These are phyloP conservation scores for Sphaceloma murrayae DNA, from an alignment of 2,329 filamentous ascomycete genomes.

Conservation along the genomic window DNA sequence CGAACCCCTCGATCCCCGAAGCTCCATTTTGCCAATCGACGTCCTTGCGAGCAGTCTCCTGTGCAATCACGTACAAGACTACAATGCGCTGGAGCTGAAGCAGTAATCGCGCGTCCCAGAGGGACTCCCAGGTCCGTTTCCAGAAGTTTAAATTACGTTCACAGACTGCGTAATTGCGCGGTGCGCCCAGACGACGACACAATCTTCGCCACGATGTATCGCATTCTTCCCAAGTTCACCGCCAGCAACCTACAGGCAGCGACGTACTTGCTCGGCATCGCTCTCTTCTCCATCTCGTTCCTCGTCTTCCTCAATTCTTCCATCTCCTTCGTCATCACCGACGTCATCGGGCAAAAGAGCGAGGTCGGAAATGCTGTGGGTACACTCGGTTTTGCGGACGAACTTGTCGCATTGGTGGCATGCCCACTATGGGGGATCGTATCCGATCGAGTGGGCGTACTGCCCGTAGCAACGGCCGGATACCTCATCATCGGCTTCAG, in stretches of 20 bases:
- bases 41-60: too few species aligned
- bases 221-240: constrained; percentile 37
- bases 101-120: too few species aligned
- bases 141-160: too few species aligned
- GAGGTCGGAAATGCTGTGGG: constrained; percentile 72
- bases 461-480: constrained; percentile 56
- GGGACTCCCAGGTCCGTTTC: background rate
- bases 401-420: constrained; percentile 69
- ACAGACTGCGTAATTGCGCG: too few species aligned
- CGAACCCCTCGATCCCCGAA: background rate
- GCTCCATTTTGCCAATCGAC: too few species aligned
- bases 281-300: constrained; percentile 79
- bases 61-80: too few species aligned
- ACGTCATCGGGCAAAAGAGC: constrained; percentile 64
- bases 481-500: constrained; percentile 73
- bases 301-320: constrained; percentile 82
- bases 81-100: too few species aligned
- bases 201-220: constrained; percentile 20
- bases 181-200: too few species aligned
- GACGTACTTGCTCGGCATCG: constrained; percentile 72
- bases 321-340: constrained; percentile 75
- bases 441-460: constrained; percentile 67
- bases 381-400: constrained; percentile 75
- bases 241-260: constrained; percentile 48
- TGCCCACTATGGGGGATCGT: constrained; percentile 72